These are phyloP conservation scores for Sordariomycetes sp. DNA, from an alignment of 2,329 filamentous ascomycete species.

Conservation along the genomic window DNA sequence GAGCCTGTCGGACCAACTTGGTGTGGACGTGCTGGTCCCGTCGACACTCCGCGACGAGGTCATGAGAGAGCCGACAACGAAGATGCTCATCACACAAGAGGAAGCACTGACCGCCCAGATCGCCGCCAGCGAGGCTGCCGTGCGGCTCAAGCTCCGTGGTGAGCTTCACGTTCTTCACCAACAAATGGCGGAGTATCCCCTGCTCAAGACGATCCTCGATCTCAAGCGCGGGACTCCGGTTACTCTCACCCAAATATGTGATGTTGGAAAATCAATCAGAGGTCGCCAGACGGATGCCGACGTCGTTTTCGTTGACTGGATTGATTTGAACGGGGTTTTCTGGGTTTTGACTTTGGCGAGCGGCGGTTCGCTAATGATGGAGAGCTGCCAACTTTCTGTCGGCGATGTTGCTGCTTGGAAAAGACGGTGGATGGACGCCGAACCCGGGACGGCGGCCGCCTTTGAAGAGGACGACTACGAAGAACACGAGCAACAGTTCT, in stretches of 20 bases:
- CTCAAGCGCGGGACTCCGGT: neutral
- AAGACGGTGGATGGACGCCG: constrained; percentile 1
- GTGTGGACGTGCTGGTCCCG: neutral
- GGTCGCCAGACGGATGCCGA: neutral
- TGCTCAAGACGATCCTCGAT: neutral
- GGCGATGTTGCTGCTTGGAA: constrained; percentile 1
- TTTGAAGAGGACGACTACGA: constrained; percentile 2
- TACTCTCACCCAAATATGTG: neutral
- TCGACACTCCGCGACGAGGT: neutral
- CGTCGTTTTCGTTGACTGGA: constrained; percentile 1
- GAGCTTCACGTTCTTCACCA: neutral
- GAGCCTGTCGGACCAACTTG: neutral
- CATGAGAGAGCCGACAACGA: neutral
- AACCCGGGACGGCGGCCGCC: constrained; percentile 1
- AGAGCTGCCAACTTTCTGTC: neutral
- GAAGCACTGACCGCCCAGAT: neutral
- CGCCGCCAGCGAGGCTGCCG: neutral
- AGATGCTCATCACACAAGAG: neutral
- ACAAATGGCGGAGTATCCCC: neutral
- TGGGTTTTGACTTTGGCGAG: neutral
- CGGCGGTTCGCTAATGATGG: neutral
- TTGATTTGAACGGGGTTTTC: neutral
- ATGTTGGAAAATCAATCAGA: neutral
- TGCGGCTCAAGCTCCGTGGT: neutral
- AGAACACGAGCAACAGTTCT: too few relatives aligned